Evolutionary conservation across 2,329 filamentous ascomycete genomes (phyloP), one percentile per base, ranked within the genome.

Genomic region (Penicillium sp.): DNA sequence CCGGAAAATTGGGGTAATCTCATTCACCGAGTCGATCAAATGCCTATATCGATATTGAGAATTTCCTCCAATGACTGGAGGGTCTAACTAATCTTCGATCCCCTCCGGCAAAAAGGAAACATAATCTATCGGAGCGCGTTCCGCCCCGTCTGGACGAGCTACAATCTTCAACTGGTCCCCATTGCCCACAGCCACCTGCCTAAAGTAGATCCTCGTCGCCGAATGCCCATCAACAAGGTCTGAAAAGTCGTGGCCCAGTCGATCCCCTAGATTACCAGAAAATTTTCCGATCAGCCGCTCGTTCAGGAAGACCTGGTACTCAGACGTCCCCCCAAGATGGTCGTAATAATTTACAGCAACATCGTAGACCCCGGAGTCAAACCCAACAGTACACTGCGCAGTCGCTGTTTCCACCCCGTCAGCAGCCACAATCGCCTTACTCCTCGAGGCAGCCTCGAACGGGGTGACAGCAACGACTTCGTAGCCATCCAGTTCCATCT

Each of bases 311-410:
- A 89, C 65, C 62, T 83, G 76, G 72, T 83, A 91, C 2, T 78
- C 76, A 2, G 88, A 81, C 59, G 79, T 81, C 0, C 89, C 88
- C n/a, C 82, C 82, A 30, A 82, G 81, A 7, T 88, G 62, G 68
- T 91, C 88, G 66, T 84, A 91, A 70, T 91, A 91, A 63, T 89
- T 89, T 7, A 91, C 81, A 0, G 85, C 87, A 3, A 91, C 63
- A 66, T 89, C 83, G 65, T 91, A 91, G 5, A 68, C 82, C 0
- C 87, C 88, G 0, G 79, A 77, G 1, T 79, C 73, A 56, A 84
- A 84, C 0, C 76, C 67, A 1, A 89, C 69, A 17, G 67, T 79
- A 0, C 83, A 77, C 2, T 73, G 74, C 0, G 82, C 86, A 0
- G 79, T 83, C 5, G 84, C 86, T 0, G 74, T 70, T 1, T 83